Base-by-base conservation (phyloP, 2,329 filamentous ascomycete species). In the Thyridium curvatum region DNA sequence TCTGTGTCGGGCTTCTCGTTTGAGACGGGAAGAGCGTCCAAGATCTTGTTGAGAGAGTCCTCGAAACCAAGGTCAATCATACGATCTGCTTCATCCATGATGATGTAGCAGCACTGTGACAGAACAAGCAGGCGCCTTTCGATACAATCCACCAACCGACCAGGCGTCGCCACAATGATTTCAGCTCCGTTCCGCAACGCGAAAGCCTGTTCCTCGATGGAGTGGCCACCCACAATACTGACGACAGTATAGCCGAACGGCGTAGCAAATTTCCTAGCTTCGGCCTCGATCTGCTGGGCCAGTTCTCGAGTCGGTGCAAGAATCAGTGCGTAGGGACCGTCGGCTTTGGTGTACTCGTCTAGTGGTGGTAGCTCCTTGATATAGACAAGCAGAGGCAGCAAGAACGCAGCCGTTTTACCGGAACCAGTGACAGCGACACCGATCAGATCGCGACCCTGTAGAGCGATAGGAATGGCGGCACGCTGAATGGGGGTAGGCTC, bases 31-130 rank as follows among this genome's bases (percentile, higher is more conserved):
- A 98, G 76, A 2, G 93, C 91, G 50, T 95, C 89, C 34, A 98
- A 80, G 52, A 98, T 98, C 64, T 94, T 94, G 65, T 96, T 97
- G 42, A 98, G 87, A 0, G 89, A 86, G 54, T 97, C 93, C 64
- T 98, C 93, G 59, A 98, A 98, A 34, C 93, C 93, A 44, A 97
- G 79, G 58, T 98, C 93, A 47, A 98, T 94, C 93, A 98, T 98
- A 40, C 91, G 86, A 65, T 98, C 93, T 30, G 93, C 93, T 74
- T 98, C 93, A 60, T 98, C 93, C 91, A 98, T 96, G 64, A 98
- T 95, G 41, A 97, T 79, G 65, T 97, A 97, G 66, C 90, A 95
- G 62, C 93, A 97, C 64, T 97, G 93, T n/a, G 82, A 82, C 35
- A 97, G 77, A 2, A 98, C 91, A 2, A 97, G 73, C 21, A 97